Base-by-base conservation (phyloP, 176 grass and related monocot species). In the Zizania latifolia region DNA sequence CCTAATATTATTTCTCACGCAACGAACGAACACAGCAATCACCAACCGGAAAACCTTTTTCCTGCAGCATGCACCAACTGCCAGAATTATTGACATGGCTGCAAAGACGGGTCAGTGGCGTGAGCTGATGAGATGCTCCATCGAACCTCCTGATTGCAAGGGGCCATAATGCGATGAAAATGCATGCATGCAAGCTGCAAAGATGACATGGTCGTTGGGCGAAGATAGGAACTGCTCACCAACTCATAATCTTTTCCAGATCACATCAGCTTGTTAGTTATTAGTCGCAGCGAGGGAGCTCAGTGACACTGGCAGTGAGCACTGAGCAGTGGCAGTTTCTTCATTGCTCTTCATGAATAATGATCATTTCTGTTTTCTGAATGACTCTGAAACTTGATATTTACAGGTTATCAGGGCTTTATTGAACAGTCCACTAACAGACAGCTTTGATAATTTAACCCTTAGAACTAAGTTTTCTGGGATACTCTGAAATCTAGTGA, bases 171-270 rank as follows among this genome's bases (percentile, higher is more conserved):
- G 14, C 22, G 28, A 3, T n/a, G 8, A 51, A 15, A 8, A 54
- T 58, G 24, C 15, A 57, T 65, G 44, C 78, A 63, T 29, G 54
- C 44, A 35, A 19, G 55, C 24, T 58, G 24, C 55, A 58, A 8
- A 24, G 2, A 5, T 5, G 55, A 6, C 68, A 6, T 17, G 70
- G 60, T 74, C 22, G 80, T 75, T 82, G 59, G 80, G 15, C 12
- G 35, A 26, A 58, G 61, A 82, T 40, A 57, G 80, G 33, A 43
- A 75, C 28, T 27, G 60, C 23, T 14, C 60, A 67, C 70, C 70
- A 56, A 26, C 48, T 58, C 13, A 69, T 24, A 75, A 67, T 23
- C 46, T 36, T 13, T 24, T 17, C 10, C 24, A 41, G 64, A 67
- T 40, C 36, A 24, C 19, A 23, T 24, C 21, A 35, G 12, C 8